Conservation (phyloP, 106 monocot species). For the Apostasia ramifera region DNA sequence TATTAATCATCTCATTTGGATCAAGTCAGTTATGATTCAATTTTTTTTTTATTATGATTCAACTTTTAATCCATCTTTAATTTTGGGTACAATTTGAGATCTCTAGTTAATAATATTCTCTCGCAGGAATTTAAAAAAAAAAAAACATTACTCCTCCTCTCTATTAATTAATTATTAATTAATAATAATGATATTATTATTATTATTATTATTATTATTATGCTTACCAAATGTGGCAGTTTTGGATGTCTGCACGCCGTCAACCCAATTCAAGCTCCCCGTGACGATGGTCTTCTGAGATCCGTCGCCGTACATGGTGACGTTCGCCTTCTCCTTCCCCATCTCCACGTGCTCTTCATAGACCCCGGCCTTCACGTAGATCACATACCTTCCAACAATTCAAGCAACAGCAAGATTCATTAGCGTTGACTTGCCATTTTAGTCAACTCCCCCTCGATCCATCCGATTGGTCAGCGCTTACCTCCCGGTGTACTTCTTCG, state of each 20-base stretch:
- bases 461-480: neutral
- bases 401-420: neutral
- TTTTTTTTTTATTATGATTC: too few relatives aligned
- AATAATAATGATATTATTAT: too few relatives aligned
- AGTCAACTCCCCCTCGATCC: neutral
- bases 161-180: too few relatives aligned
- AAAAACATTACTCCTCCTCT: too few relatives aligned
- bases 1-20: too few relatives aligned
- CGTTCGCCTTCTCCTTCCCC: conserved; percentile 34
- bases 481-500: conserved; percentile 51
- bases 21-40: too few relatives aligned
- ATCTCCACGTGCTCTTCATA: conserved; percentile 57
- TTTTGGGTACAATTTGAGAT: too few relatives aligned
- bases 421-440: neutral
- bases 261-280: conserved; percentile 55
- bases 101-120: too few relatives aligned
- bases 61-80: too few relatives aligned
- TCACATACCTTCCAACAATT: conserved; percentile 38
- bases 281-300: conserved; percentile 52
- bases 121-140: too few relatives aligned
- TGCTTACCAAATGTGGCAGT: conserved; percentile 65
- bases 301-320: conserved; percentile 79
- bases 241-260: conserved; percentile 51
- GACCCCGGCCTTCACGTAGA: conserved; percentile 67
- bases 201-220: too few relatives aligned